Conservation (phyloP, 176 grass and related monocot species). For the Triticum dicoccoides region DNA sequence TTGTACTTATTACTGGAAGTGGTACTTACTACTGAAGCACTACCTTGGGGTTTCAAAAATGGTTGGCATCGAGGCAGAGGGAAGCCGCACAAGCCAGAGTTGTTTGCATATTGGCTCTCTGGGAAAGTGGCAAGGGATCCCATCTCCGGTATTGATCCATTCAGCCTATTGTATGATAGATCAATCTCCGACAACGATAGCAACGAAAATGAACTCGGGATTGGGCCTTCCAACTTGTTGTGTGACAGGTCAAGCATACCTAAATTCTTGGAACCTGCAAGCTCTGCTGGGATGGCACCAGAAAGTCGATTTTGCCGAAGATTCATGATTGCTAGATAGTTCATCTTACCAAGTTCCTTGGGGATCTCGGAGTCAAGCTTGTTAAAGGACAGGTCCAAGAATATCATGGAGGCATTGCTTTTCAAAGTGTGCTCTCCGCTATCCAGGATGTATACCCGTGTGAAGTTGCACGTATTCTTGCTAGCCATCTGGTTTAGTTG, state of each 20-base stretch:
- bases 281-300: conserved; percentile 53
- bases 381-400: conserved; percentile 87
- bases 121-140: conserved; percentile 81
- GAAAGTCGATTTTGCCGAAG: conserved; percentile 72
- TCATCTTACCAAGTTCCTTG: conserved; percentile 68
- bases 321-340: conserved; percentile 85
- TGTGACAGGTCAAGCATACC: conserved; percentile 78
- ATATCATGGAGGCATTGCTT: conserved; percentile 90
- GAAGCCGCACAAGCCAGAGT: conserved; percentile 76
- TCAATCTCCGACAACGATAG: conserved; percentile 80
- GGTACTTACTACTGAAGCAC: too few relatives aligned
- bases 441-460: conserved; percentile 32
- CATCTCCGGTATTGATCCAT: conserved; percentile 66
- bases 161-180: conserved; percentile 76
- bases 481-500: conserved; percentile 66
- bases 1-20: too few relatives aligned
- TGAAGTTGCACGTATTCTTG: conserved; percentile 81
- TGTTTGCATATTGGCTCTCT: conserved; percentile 58
- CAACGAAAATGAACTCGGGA: conserved; percentile 66
- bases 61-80: conserved; percentile 32
- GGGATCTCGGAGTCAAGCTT: conserved; percentile 62
- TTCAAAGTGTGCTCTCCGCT: conserved; percentile 71
- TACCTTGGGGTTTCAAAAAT: background rate
- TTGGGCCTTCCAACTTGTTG: conserved; percentile 70
- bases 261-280: conserved; percentile 52